Conservation (phyloP, 371 early-diverging fungal species). For the Nematocida ausubeli region DNA sequence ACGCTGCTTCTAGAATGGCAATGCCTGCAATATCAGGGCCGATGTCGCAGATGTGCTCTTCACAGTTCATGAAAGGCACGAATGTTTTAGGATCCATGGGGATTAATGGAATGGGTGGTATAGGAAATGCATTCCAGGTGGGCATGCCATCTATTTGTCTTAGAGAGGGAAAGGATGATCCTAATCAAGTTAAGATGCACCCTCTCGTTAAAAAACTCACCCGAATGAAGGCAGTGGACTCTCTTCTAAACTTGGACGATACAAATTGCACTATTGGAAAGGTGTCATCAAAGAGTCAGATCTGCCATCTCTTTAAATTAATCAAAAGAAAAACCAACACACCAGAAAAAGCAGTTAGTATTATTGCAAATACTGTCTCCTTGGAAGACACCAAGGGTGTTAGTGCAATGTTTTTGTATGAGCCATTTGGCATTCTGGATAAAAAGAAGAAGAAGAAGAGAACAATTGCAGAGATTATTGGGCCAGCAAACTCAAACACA, state of each 20-base stretch:
- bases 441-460: background rate
- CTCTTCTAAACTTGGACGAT: slow-evolving; percentile 33
- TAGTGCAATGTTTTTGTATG: slow-evolving; percentile 30
- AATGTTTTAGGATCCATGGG: slow-evolving; percentile 19
- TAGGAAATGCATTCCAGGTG: background rate
- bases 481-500: background rate
- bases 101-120: slow-evolving; percentile 39
- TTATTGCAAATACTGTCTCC: slow-evolving; percentile 23
- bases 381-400: slow-evolving; percentile 5
- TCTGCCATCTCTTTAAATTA: slow-evolving; percentile 30
- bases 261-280: slow-evolving; percentile 36
- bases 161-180: background rate
- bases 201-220: slow-evolving; percentile 7
- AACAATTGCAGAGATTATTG: background rate
- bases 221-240: background rate
- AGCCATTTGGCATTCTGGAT: slow-evolving; percentile 4
- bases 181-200: background rate
- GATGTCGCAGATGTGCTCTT: background rate
- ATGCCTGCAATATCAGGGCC: background rate
- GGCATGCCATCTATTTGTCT: slow-evolving; percentile 40
- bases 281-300: slow-evolving; percentile 29
- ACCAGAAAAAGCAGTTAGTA: slow-evolving; percentile 1
- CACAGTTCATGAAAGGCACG: slow-evolving; percentile 22
- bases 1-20: background rate
- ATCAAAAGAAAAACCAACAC: slow-evolving; percentile 13